A percentile compares a stretch with the other conserved stretches of the same genome.
Evolutionary conservation across 2,329 filamentous ascomycete species (phyloP).

Genomic region (Sporothrix dimorphospora): DNA sequence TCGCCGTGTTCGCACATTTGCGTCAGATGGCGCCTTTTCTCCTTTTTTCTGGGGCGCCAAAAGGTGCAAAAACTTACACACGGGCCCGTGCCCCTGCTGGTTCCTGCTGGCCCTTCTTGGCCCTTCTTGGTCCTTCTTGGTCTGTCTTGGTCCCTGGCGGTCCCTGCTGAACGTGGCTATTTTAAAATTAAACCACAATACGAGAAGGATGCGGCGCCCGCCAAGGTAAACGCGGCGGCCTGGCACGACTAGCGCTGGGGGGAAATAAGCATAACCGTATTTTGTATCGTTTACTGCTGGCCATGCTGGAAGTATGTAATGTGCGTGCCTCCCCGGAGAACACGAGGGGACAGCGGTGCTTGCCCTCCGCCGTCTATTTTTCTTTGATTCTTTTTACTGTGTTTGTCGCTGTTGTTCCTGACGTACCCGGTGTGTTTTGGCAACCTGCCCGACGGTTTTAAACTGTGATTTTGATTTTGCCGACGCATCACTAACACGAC

Average conservation of each 20-base stretch:
- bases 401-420: not conserved
- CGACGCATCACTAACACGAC: not conserved
- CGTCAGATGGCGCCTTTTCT: conserved; percentile 7
- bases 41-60: not conserved
- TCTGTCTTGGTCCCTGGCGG: not conserved
- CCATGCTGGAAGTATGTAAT: conserved; percentile 11
- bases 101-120: not conserved
- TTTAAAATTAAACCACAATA: conserved; percentile 16
- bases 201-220: conserved; percentile 2
- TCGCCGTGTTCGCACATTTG: not conserved
- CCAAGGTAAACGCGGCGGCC: not conserved
- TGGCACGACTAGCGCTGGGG: conserved; percentile 6
- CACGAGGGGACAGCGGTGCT: not conserved
- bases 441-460: not conserved
- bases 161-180: conserved; percentile 6
- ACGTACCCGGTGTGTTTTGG: not conserved
- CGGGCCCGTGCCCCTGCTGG: not conserved
- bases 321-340: not conserved
- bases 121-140: not conserved
- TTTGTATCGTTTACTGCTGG: not conserved
- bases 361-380: not conserved
- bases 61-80: not conserved
- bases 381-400: not conserved
- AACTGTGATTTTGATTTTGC: not conserved
- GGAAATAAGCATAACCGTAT: conserved; percentile 22